Evolutionary conservation across 2,329 filamentous ascomycete genomes (phyloP).

Genomic region (Xenoacremonium recifei): DNA sequence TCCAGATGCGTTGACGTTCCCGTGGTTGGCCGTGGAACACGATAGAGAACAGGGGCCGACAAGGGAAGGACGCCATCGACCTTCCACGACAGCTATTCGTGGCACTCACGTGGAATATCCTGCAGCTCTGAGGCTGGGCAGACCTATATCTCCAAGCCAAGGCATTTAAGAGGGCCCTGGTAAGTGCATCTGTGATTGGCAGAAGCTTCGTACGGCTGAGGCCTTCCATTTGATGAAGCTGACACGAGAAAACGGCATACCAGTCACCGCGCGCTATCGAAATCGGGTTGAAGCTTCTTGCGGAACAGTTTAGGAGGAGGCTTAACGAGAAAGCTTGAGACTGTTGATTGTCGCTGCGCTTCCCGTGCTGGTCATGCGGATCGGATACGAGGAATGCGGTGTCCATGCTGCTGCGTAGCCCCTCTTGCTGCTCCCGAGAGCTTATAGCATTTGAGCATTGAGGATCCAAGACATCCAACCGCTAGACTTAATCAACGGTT

Average conservation of each 20-base stretch:
- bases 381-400: too few species aligned
- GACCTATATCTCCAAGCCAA: background rate
- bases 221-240: slow-evolving; percentile 3
- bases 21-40: slow-evolving; percentile 10
- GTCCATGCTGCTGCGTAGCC: too few species aligned
- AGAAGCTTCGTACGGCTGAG: slow-evolving; percentile 1
- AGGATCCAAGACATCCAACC: too few species aligned
- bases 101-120: slow-evolving; percentile 18
- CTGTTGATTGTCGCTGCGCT: too few species aligned
- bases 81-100: slow-evolving; percentile 19
- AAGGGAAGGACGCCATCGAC: slow-evolving; percentile 22
- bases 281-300: too few species aligned
- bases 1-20: slow-evolving; percentile 8
- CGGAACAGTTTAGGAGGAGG: too few species aligned
- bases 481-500: too few species aligned
- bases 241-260: slow-evolving; percentile 2
- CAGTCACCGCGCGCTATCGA: slow-evolving; percentile 6
- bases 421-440: too few species aligned
- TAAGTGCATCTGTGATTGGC: slow-evolving; percentile 9
- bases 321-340: too few species aligned
- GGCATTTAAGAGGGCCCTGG: background rate
- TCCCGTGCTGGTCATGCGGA: too few species aligned
- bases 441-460: too few species aligned
- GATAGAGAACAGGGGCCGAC: slow-evolving; percentile 11
- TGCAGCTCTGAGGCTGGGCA: slow-evolving; percentile 11